Conservation (phyloP, 208 protist genomes). For the Angomonas ambiguus region DNA sequence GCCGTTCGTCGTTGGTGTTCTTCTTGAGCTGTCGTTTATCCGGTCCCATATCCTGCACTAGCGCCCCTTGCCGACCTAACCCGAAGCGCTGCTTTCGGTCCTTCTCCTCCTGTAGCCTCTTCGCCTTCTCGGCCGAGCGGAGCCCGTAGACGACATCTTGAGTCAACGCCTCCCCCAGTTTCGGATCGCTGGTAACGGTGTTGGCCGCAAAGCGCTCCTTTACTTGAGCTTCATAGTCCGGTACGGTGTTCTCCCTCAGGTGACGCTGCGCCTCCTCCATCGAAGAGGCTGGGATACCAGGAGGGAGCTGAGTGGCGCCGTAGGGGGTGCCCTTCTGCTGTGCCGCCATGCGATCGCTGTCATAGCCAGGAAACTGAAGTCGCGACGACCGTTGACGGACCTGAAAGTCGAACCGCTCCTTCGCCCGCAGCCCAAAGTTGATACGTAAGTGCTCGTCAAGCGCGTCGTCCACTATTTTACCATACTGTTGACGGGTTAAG, state of each 20-base stretch:
- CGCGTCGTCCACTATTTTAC: conserved; percentile 29
- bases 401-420: conserved; percentile 80
- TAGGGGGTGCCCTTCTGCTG: conserved; percentile 72
- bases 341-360: conserved; percentile 71
- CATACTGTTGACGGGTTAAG: conserved; percentile 13
- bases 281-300: conserved; percentile 37
- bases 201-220: conserved; percentile 51
- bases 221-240: conserved; percentile 34
- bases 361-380: conserved; percentile 78
- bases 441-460: conserved; percentile 64
- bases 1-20: conserved; percentile 84
- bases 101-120: conserved; percentile 22
- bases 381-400: conserved; percentile 64
- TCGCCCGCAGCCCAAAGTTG: conserved; percentile 65
- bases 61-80: conserved; percentile 71
- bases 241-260: conserved; percentile 32
- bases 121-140: conserved; percentile 20
- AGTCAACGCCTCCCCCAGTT: conserved; percentile 75
- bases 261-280: conserved; percentile 76
- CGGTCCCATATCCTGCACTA: conserved; percentile 86
- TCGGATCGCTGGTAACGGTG: conserved; percentile 55
- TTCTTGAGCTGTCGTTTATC: conserved; percentile 66
- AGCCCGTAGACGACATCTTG: conserved; percentile 37
- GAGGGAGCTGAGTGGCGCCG: conserved; percentile 60
- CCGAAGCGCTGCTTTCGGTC: conserved; percentile 77